Base-by-base conservation (phyloP, 2,329 filamentous ascomycete species). In the Lecanicillium sp. region DNA sequence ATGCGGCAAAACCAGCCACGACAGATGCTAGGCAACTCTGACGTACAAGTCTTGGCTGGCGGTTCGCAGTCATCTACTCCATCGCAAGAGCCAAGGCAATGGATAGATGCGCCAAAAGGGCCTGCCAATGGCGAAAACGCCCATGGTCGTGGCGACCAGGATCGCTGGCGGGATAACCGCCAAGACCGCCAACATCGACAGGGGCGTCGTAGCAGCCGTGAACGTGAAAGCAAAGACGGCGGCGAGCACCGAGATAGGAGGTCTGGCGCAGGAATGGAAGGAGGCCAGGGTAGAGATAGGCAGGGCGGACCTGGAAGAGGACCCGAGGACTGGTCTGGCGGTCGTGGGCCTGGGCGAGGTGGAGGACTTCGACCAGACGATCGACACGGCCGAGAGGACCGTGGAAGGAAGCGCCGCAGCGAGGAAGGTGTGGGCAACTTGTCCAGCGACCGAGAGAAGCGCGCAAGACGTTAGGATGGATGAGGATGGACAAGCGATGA, bases 11-110 rank as follows among this genome's bases (percentile, higher is more conserved):
- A 54, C 46, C 58, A 61, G 49, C 44, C 60, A 19, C 55, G 65
- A 12, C 60, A 59, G 37, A 67, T 63, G 41, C 51, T 77, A 27
- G 69, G 63, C 14, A 67, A 67, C 14, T 76, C 73, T 3, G 74
- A 78, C 46, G 69, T 68, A 2, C 75, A 78, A 48, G 69, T 73
- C 4, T 59, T 77, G 3, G 70, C 70, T 1, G 72, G 73, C 16
- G 70, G 68, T 14, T 73, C 75, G 17, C 69, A 67, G 15, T 60
- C 62, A 15, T 60, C 60, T 34, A 73, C 71, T 3, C 70, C 71
- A 0, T 51, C 61, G 4, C 64, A 60, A 19, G 70, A 76, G 28
- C 57, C 64, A 7, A 48, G 64, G 11, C 60, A 67, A 17, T 58
- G 64, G 6, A 40, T 47, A 15, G 60, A 59, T 16, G 45, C 52